Conservation (phyloP, 2,329 filamentous ascomycete genomes). For the Apiospora hydei region DNA sequence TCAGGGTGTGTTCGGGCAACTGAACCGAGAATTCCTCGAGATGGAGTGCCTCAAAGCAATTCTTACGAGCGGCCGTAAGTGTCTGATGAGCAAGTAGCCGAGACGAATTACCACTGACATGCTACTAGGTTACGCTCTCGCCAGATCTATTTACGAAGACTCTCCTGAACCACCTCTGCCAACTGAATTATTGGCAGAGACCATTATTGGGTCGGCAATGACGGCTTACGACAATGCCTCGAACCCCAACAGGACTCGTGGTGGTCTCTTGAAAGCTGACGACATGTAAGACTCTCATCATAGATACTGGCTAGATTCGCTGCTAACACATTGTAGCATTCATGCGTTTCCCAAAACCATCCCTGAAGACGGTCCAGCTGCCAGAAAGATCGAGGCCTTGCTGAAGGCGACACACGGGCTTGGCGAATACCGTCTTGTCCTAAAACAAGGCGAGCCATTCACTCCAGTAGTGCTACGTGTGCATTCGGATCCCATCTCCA, state of each 20-base stretch:
- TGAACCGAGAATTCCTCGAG: constrained; percentile 70
- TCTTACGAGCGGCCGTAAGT: constrained; percentile 66
- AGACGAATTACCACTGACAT: constrained; percentile 27
- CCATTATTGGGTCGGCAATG: constrained; percentile 69
- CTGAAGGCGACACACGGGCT: constrained; percentile 77
- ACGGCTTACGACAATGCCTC: constrained; percentile 81
- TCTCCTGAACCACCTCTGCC: constrained; percentile 57
- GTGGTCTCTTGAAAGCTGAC: constrained; percentile 78
- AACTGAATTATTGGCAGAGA: constrained; percentile 60
- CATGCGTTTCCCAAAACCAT: constrained; percentile 69
- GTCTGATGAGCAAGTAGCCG: not conserved
- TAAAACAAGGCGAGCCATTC: constrained; percentile 83
- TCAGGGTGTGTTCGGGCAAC: constrained; percentile 64
- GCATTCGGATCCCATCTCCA: constrained; percentile 75
- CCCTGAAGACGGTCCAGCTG: constrained; percentile 56
- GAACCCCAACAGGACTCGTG: constrained; percentile 79
- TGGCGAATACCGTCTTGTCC: constrained; percentile 77
- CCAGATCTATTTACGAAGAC: constrained; percentile 67
- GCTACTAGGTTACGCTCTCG: constrained; percentile 65
- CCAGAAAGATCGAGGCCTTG: constrained; percentile 66
- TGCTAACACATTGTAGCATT: constrained; percentile 53
- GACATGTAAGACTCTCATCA: constrained; percentile 66
- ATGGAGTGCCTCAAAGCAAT: constrained; percentile 74
- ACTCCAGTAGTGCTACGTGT: constrained; percentile 80
- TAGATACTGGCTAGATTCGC: not conserved